Percentiles rank a stretch among this genome's conserved stretches.
Evolutionary conservation across 768 basidiomycete genomes (phyloP).

Genomic region (Lentinula sp.): DNA sequence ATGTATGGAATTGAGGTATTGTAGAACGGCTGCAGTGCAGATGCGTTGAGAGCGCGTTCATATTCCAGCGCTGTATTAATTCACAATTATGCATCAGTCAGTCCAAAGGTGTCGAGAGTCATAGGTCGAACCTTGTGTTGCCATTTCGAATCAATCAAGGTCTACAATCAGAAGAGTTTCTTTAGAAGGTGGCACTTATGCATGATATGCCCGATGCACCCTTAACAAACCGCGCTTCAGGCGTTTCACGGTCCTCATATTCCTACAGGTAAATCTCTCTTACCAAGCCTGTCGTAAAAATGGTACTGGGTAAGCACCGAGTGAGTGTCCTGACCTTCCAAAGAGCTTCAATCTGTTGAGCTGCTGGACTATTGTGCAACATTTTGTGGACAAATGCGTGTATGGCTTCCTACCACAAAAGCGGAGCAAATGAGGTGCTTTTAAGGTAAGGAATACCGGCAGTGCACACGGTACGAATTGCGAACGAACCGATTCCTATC

Average conservation of each 20-base stretch:
- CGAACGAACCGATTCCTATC: conserved; percentile 60
- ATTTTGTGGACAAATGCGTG: conserved; percentile 84
- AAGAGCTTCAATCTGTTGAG: conserved; percentile 57
- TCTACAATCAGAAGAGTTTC: conserved; percentile 35
- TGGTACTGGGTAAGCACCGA: too few relatives aligned
- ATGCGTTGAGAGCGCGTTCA: conserved; percentile 43
- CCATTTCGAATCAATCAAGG: conserved; percentile 85
- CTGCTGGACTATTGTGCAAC: conserved; percentile 68
- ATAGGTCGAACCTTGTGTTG: conserved; percentile 55
- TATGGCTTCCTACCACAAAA: conserved; percentile 68
- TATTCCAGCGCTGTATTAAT: conserved; percentile 61
- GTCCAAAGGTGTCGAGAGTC: neutral
- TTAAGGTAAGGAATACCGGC: too few relatives aligned
- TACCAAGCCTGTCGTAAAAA: neutral
- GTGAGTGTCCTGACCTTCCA: conserved; percentile 48
- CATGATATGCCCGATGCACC: conserved; percentile 28
- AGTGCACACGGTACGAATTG: too few relatives aligned
- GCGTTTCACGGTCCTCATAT: conserved; percentile 69
- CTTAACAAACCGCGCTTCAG: conserved; percentile 85
- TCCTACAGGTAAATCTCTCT: conserved; percentile 40
- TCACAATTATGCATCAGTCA: neutral
- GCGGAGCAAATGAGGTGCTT: neutral
- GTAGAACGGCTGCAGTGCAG: conserved; percentile 67
- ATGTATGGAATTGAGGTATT: conserved; percentile 73
- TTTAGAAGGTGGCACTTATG: neutral